phyloP scores from a whole-genome alignment of 768 basidiomycete genomes.

The Russula virescens region DNA sequence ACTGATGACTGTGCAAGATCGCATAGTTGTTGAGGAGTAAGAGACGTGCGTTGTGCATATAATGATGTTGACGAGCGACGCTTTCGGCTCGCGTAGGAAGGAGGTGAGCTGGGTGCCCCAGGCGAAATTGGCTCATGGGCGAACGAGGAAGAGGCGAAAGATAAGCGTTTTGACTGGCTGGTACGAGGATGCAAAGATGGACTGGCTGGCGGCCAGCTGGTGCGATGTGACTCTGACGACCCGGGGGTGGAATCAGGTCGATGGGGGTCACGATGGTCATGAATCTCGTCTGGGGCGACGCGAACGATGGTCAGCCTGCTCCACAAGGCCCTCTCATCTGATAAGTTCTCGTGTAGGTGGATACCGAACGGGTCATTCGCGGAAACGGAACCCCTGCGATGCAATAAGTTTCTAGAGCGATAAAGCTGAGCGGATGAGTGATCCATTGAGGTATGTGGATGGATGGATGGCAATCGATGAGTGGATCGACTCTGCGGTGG shows the following conservation, averaged over 20 bases:
- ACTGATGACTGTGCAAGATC: conserved; percentile 21
- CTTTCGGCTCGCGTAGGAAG: conserved; percentile 13
- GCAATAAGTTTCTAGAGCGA: conserved; percentile 6
- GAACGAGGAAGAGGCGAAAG: conserved; percentile 24
- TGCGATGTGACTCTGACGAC: conserved; percentile 5
- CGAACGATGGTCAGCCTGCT: conserved; percentile 23
- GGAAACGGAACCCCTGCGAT: conserved; percentile 18
- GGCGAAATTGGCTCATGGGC: conserved; percentile 3
- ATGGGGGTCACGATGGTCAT: not conserved
- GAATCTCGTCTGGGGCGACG: conserved; percentile 12
- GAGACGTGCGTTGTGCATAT: conserved; percentile 17
- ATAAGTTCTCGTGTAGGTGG: conserved; percentile 7
- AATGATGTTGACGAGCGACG: conserved; percentile 13
- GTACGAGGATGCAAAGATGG: not conserved
- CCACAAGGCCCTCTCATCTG: conserved; percentile 19
- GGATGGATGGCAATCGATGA: not conserved
- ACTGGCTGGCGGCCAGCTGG: conserved; percentile 4
- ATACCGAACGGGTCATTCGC: conserved; percentile 23
- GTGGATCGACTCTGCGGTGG: too few species aligned
- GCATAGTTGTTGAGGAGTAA: conserved; percentile 21
- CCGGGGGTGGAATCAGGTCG: not conserved
- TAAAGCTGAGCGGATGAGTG: not conserved
- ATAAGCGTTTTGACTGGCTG: conserved; percentile 17
- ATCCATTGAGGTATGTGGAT: conserved; percentile 6
- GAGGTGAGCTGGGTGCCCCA: conserved; percentile 7